A percentile compares a stretch with the other conserved stretches of the same genome.
Evolutionary conservation across 2,329 filamentous ascomycete genomes (phyloP).

Genomic region (Fusarium subglutinans): DNA sequence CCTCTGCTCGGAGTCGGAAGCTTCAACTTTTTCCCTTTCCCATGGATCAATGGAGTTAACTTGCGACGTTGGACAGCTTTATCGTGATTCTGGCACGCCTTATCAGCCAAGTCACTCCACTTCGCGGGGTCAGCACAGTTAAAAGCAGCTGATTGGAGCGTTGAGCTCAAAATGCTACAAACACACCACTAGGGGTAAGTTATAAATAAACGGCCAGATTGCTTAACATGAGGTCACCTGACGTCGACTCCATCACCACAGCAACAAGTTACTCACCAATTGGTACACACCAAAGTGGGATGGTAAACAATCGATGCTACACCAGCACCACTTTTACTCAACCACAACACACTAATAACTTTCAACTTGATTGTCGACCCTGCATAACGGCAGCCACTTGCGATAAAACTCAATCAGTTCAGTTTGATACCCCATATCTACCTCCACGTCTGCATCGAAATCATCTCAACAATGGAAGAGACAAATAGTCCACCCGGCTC

Average conservation of each 20-base stretch:
- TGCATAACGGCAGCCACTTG: conserved; percentile 11
- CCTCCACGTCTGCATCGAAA: background rate
- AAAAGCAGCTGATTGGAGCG: conserved; percentile 25
- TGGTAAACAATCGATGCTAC: conserved; percentile 40
- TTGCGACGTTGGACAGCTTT: conserved; percentile 34
- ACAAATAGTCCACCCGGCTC: conserved; percentile 61
- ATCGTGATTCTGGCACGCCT: conserved; percentile 30
- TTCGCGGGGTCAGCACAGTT: conserved; percentile 35
- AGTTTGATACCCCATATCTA: background rate
- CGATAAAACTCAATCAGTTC: background rate
- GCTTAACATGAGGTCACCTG: conserved; percentile 32
- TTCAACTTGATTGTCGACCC: conserved; percentile 8
- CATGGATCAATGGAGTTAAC: conserved; percentile 20
- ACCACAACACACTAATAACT: conserved; percentile 28
- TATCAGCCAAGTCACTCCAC: conserved; percentile 32
- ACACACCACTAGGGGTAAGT: conserved; percentile 21
- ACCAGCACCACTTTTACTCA: conserved; percentile 21
- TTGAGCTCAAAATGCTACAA: background rate
- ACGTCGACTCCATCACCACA: conserved; percentile 2
- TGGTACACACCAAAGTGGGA: conserved; percentile 22
- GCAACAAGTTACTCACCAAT: conserved; percentile 4
- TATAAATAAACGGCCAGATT: background rate
- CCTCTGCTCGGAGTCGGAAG: conserved; percentile 28
- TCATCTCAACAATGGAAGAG: conserved; percentile 32
- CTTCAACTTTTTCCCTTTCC: conserved; percentile 21